Evolutionary conservation across 805 yeast genomes (phyloP), one percentile per base, ranked within the genome.

Genomic region (Lachancea nothofagi): DNA sequence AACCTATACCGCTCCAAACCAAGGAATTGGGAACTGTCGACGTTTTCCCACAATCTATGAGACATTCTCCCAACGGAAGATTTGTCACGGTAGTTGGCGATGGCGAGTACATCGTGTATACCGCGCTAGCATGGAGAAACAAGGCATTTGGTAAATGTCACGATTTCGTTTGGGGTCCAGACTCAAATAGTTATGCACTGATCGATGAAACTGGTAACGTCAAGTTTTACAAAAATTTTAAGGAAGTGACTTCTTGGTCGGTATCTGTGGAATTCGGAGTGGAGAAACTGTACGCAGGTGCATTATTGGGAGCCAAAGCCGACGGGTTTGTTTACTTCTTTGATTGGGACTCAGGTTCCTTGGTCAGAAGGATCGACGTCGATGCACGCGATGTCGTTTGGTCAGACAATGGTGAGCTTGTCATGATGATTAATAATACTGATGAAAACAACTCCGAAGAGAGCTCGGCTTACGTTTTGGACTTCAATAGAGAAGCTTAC

Each of bases 111-210:
- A 86, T 90, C 53, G 82, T 93, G 40, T 93, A 90, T 66, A 89
- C 97, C 2, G 90, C 98, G 1, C 74, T 93, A 54, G 97, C 97
- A 1, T 93, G 98, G 98, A 79, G 98, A 69, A 88, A 90, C 56
- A 93, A 88, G 67, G 73, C 88, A 36, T 93, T 84, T 63, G 97
- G 97, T 47, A 74, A 77, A 42, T 96, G 95, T 15, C 66, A 78
- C 40, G 97, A 88, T 57, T 87, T 94, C 61, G 95, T 78, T 30
- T 93, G 99, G 99, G 88, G 94, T 45, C 79, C 83, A 38, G 97
- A 90, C 64, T 78, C 95, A 2, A 85, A 83, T 57, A 72, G 80
- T 47, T 93, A 76, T 65, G 98, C 96, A 27, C 75, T 87, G 34
- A 76, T 89, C 49, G 90, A 83, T 58, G 70, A 80, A 15, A 66